phyloP scores from a whole-genome alignment of 768 basidiomycete genomes.

The Mycena crocata region DNA sequence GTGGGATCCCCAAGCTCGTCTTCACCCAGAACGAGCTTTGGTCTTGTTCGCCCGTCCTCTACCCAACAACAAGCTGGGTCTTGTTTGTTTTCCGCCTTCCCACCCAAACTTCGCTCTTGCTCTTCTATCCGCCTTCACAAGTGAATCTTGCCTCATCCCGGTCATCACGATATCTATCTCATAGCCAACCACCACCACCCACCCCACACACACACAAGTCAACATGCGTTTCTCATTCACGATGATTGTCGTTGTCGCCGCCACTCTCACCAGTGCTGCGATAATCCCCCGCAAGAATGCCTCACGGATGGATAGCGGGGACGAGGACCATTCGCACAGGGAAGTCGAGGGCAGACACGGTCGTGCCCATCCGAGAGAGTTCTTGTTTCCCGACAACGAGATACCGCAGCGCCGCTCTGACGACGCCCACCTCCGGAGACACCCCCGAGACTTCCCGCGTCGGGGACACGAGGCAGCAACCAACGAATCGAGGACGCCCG shows the following conservation, averaged over 20 bases:
- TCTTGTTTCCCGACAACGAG: background rate
- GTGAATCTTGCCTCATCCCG: constrained; percentile 1
- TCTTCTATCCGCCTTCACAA: constrained; percentile 13
- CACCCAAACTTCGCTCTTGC: background rate
- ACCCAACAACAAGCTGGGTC: constrained; percentile 26
- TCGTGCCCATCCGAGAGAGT: constrained; percentile 9
- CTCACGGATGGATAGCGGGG: background rate
- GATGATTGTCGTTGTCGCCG: constrained; percentile 13
- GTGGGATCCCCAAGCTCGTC: constrained; percentile 46
- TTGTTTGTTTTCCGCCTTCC: constrained; percentile 14
- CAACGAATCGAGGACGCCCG: background rate
- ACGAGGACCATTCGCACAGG: background rate
- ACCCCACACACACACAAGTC: constrained; percentile 3
- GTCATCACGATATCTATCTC: constrained; percentile 4
- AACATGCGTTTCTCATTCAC: constrained; percentile 20
- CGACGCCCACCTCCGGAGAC: background rate
- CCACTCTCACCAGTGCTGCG: constrained; percentile 18
- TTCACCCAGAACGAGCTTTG: constrained; percentile 49
- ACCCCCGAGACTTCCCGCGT: constrained; percentile 15
- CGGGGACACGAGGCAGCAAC: background rate
- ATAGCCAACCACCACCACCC: constrained; percentile 5
- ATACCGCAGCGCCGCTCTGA: constrained; percentile 12
- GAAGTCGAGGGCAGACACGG: background rate
- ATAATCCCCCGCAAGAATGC: constrained; percentile 12
- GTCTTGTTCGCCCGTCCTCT: constrained; percentile 46